Base-by-base conservation (phyloP, 495 filamentous ascomycete genomes). In the Zalerion maritima region DNA sequence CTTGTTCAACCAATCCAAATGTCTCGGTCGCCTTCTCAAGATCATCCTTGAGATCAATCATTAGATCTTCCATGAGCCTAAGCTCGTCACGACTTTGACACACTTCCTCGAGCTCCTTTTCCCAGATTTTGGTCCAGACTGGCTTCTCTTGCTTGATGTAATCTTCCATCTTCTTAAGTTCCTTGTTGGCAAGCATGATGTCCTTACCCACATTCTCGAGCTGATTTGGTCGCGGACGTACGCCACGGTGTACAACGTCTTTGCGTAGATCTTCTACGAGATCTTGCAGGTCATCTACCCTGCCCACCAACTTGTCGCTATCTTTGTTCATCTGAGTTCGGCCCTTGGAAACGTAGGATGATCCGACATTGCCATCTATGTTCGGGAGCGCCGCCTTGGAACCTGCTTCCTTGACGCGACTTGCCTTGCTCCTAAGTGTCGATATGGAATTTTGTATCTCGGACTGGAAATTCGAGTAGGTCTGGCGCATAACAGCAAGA, bases 101-200 rank as follows among this genome's bases (percentile, higher is more conserved):
- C 9, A 99, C 89, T 26, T 83, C 67, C 51, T 93, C 76, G 26
- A 99, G 61, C 44, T 96, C 85, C 54, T 83, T 80, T 67, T 94
- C 85, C 89, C 91, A 96, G 35, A 96, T 89, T 65, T 93, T 93
- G 14, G 80, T 91, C 83, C 89, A 99, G 25, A 93, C 58, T 0
- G 89, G 89, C 54, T 91, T 92, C 67, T 99, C 89, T 14, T 66
- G 66, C 41, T 75, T 77, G 49, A 96, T 67, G 60, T 78, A 94
- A 21, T 92, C 85, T 40, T 89, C 75, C 74, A 96, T 81, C 60
- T 83, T 86, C 71, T 84, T 93, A 23, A 99, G 75, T 43, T 94
- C 84, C 36, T 80, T 68, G 28, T 75, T 81, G 8, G 83, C 75
- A 32, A 60, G 48, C 34, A 77, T 73, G 34, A 96, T 81, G 40